A percentile compares a stretch with the other conserved stretches of the same genome.
Conservation (phyloP, 306 rosid species). For the Lathyrus sativus region DNA sequence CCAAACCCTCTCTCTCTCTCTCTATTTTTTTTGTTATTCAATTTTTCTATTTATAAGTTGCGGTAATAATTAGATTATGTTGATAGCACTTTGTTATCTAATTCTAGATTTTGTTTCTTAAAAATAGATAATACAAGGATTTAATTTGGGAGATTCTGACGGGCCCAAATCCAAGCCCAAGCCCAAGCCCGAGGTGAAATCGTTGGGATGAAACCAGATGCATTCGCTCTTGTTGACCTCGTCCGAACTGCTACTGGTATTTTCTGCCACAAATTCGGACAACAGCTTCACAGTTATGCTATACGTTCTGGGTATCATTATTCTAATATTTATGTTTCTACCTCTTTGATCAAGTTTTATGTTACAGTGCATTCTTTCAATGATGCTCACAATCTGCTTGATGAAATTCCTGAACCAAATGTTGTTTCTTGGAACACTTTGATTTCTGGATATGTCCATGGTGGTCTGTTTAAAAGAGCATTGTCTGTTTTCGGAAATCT, state of each 20-base stretch:
- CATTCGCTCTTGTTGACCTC: constrained; percentile 53
- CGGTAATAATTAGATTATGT: background rate
- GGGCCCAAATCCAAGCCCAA: background rate
- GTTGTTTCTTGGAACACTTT: constrained; percentile 68
- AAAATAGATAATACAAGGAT: constrained; percentile 5
- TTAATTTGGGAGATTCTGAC: too few relatives aligned
- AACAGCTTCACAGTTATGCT: constrained; percentile 59
- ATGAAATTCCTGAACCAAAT: constrained; percentile 28
- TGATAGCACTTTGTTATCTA: constrained; percentile 32
- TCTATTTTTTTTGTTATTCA: background rate
- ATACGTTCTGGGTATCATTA: constrained; percentile 55
- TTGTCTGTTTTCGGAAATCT: constrained; percentile 43
- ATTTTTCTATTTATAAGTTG: constrained; percentile 13
- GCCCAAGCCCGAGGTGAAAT: constrained; percentile 30
- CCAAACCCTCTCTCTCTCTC: constrained; percentile 33
- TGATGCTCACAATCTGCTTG: constrained; percentile 1
- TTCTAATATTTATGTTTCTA: constrained; percentile 45
- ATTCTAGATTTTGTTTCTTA: constrained; percentile 33
- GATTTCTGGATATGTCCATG: constrained; percentile 64
- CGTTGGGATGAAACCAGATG: constrained; percentile 46
- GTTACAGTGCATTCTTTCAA: background rate
- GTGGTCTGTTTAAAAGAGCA: constrained; percentile 51
- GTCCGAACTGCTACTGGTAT: constrained; percentile 45
- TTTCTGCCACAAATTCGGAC: constrained; percentile 36
- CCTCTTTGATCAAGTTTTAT: constrained; percentile 53